Base-by-base conservation (phyloP, 2,329 filamentous ascomycete genomes). In the Coniella vitis region DNA sequence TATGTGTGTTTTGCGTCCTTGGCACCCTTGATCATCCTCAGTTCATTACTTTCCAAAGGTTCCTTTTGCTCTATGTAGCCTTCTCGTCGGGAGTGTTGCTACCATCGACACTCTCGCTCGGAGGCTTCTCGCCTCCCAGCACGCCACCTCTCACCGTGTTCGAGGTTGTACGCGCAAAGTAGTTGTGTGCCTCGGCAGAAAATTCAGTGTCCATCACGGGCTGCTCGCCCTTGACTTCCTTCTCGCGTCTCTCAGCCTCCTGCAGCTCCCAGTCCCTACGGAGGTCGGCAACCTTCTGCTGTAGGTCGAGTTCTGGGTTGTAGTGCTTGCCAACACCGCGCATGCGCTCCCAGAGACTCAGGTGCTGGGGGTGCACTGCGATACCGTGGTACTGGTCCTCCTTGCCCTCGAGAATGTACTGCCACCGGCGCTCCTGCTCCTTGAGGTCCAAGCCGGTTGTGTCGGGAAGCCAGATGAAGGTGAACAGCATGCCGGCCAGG, bases 381-480 rank as follows among this genome's bases (percentile, higher is more conserved):
- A 95, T 84, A 57, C 91, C 91, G 69, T 95, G 90, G 73, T 97
- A 97, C 42, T 96, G 88, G 25, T 81, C 54, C 57, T 83, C 84
- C 52, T 82, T 81, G 54, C 89, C 90, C 3, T 80, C 74, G 52
- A 88, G 84, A 65, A 97, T 88, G 69, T 85, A 96, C 49, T 76
- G 70, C 90, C 91, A 97, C 61, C 91, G 84, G 56, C 91, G 87
- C 71, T 97, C 91, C 71, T 96, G 90, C 69, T 97, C 91, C 76
- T 95, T 95, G 55, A 97, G 82, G 64, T 97, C 91, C 35, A 97
- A 85, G 49, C 91, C 91, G 9, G 90, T 96, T 60, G 91, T 97
- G 65, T 97, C 91, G n/a, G 91, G 91, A 29, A 97, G 83, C 77
- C 89, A 97, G 60, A 94, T 57, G 57, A 72, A 83, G 38, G 90